These are phyloP conservation scores for Aspergillus biplanus DNA, from an alignment of 495 filamentous ascomycete species.

Conservation along the genomic window DNA sequence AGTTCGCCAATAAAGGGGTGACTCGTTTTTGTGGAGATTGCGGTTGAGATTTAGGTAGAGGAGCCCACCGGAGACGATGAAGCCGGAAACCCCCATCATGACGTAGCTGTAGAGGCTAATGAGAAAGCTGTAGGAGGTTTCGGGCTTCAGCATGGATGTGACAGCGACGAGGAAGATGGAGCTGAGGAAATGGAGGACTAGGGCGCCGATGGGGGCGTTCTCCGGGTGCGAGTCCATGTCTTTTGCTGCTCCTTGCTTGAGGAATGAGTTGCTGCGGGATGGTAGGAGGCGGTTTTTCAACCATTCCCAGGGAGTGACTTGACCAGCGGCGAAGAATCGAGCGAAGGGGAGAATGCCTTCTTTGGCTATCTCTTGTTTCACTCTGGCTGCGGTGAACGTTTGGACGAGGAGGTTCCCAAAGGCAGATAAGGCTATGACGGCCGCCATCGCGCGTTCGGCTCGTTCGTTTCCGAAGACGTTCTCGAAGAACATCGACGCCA, in stretches of 20 bases:
- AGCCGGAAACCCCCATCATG: conserved; percentile 4
- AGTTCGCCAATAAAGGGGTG: not conserved
- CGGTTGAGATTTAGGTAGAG: not conserved
- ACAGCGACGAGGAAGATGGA: conserved; percentile 4
- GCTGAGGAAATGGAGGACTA: conserved; percentile 1
- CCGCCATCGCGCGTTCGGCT: not conserved
- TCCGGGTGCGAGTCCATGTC: conserved; percentile 1
- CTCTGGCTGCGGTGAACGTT: conserved; percentile 6
- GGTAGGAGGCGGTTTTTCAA: not conserved
- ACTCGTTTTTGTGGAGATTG: not conserved
- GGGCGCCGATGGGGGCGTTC: conserved; percentile 2
- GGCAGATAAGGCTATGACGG: not conserved
- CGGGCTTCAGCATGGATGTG: conserved; percentile 1
- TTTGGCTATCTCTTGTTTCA: conserved; percentile 8
- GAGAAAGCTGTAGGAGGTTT: not conserved
- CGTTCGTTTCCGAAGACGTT: conserved; percentile 5
- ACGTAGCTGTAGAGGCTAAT: conserved; percentile 3
- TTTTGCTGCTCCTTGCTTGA: not conserved
- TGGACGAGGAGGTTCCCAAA: conserved; percentile 9
- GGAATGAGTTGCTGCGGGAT: not conserved
- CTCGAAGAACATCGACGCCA: conserved; percentile 4
- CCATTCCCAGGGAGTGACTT: not conserved
- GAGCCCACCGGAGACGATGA: conserved; percentile 2
- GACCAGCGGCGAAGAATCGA: not conserved
- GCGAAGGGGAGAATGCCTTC: conserved; percentile 2